Evolutionary conservation across 257 asterid species (phyloP), one percentile per base, ranked within the genome.

Genomic region (Dorcoceras hygrometricum): DNA sequence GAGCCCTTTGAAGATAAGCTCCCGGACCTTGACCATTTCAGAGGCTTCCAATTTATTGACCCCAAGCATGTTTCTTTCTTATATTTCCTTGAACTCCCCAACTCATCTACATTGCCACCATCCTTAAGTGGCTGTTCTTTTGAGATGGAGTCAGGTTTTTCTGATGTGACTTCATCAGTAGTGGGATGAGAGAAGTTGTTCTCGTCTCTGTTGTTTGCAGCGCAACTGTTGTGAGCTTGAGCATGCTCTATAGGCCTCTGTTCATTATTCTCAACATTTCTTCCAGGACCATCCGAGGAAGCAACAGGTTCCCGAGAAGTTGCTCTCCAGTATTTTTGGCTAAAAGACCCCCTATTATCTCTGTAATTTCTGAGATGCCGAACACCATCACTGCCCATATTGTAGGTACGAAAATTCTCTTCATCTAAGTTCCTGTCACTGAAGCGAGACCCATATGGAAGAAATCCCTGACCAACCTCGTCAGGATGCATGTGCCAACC

Each of bases 401-500:
- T 78, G 16, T 81, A 85, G 73, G 83, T 71, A 68, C 96, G 85
- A 48, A 70, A 78, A 56, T 65, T 83, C 70, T 88, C 97, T 34
- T 88, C 92, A 23, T 88, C 96, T 18, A 76, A 20, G 74, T 76
- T 79, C 80, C 89, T 90, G 66, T 88, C 90, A 48, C 71, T 71
- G n/a, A 88, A 80, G 67, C 96, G 85, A 58, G 96, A 82, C 46
- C 85, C 83, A 46, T 73, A 79, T 59, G 95, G 88, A 77, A 72
- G 55, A 68, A 82, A 85, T 12, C 87, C 93, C 65, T 81, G 91
- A 63, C 86, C 82, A 46, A 80, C 72, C 32, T 93, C 97, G 10
- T 90, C 96, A 2, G 86, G 76, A 77, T 86, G 81, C 74, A 80
- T 74, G 75, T 86, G 87, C 88, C 96, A 83, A 71, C 88, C 91